Evolutionary conservation across 2,329 filamentous ascomycete genomes (phyloP).

Genomic region (Aureobasidium leucospermi): DNA sequence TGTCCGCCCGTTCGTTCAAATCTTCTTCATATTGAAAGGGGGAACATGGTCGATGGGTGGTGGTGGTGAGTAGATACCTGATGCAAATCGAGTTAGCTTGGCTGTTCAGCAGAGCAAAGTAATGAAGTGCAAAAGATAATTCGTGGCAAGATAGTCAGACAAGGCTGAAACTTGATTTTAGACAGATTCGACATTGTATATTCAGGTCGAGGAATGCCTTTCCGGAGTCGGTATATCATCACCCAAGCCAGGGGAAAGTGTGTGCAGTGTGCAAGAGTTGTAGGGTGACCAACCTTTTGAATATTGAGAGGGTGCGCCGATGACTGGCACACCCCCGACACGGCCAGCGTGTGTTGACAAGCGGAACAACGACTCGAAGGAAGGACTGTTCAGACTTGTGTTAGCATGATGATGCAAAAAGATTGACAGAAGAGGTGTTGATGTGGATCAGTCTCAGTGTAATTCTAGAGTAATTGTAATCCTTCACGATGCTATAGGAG

Average conservation of each 20-base stretch:
- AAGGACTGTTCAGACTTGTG: not conserved
- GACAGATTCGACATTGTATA: constrained; percentile 56
- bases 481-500: constrained; percentile 48
- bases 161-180: constrained; percentile 59
- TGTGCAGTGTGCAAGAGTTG: not conserved
- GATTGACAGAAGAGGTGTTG: not conserved
- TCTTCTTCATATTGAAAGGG: constrained; percentile 46
- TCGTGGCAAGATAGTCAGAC: constrained; percentile 42
- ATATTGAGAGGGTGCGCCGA: not conserved
- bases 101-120: constrained; percentile 2
- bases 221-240: constrained; percentile 56
- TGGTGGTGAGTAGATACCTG: constrained; percentile 14
- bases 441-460: constrained; percentile 37
- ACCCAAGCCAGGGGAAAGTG: constrained; percentile 24
- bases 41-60: not conserved
- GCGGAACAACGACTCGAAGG: not conserved
- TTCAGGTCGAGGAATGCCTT: constrained; percentile 63
- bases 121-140: not conserved
- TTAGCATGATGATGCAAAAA: constrained; percentile 2
- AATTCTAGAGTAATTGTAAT: constrained; percentile 46
- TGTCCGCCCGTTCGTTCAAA: constrained; percentile 65
- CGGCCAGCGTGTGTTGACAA: not conserved
- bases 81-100: constrained; percentile 13
- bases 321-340: not conserved
- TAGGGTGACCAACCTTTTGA: constrained; percentile 13